Evolutionary conservation across 1,139 yeast species (phyloP).

Genomic region (Yamadazyma friedrichii): DNA sequence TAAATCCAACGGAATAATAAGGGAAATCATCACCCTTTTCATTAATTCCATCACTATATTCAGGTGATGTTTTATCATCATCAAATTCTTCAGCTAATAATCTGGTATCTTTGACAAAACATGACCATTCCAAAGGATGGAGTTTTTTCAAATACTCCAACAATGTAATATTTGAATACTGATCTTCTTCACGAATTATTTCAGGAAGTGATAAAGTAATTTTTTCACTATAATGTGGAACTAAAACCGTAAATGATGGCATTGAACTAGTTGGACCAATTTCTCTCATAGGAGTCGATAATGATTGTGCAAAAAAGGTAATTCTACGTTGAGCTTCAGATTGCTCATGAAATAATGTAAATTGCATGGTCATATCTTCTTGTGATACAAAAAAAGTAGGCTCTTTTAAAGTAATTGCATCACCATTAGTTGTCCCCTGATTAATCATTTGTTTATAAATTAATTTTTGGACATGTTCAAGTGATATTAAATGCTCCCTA

Average conservation of each 20-base stretch:
- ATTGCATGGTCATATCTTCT: conserved; percentile 44
- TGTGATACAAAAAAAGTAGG: conserved; percentile 52
- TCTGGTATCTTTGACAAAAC: conserved; percentile 51
- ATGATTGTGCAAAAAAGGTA: conserved; percentile 54
- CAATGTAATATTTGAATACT: conserved; percentile 48
- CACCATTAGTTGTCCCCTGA: conserved; percentile 25
- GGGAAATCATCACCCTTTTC: conserved; percentile 38
- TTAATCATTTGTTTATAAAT: conserved; percentile 38
- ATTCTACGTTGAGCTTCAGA: conserved; percentile 52
- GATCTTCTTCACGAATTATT: conserved; percentile 47
- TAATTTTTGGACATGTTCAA: conserved; percentile 43
- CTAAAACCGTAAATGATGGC: conserved; percentile 52
- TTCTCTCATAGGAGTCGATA: conserved; percentile 54
- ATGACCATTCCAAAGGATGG: conserved; percentile 51
- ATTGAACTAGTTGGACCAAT: conserved; percentile 39
- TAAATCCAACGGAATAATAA: conserved; percentile 50
- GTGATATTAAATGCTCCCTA: conserved; percentile 51
- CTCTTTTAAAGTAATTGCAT: conserved; percentile 33
- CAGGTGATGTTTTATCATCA: conserved; percentile 26
- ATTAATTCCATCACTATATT: conserved; percentile 11
- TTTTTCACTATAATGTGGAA: conserved; percentile 53
- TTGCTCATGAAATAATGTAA: conserved; percentile 32
- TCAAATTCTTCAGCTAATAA: conserved; percentile 46
- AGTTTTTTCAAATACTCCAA: conserved; percentile 51
- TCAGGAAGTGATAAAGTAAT: conserved; percentile 48